Conservation (phyloP, 2,329 filamentous ascomycete species). For the Bimuria novae-zelandiae region DNA sequence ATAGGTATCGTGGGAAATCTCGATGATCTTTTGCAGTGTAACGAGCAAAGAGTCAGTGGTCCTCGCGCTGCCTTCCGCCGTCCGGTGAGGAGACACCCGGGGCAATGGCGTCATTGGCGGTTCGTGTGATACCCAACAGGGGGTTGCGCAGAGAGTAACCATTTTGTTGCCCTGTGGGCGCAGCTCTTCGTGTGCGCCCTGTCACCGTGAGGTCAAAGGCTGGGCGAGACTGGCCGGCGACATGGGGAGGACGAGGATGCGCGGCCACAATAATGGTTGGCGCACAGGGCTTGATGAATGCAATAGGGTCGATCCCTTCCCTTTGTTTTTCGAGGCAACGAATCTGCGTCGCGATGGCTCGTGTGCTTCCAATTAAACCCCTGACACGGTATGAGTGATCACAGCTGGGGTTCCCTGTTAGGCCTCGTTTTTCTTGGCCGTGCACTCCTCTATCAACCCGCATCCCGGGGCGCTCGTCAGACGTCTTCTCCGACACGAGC, state of each 20-base stretch:
- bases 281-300: background rate
- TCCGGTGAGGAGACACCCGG: background rate
- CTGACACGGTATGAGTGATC: slow-evolving; percentile 20
- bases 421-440: slow-evolving; percentile 16
- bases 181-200: slow-evolving; percentile 2
- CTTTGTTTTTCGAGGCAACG: slow-evolving; percentile 31
- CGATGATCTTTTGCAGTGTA: background rate
- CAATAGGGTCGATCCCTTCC: slow-evolving; percentile 4
- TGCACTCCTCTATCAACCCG: slow-evolving; percentile 25
- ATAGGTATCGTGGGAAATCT: background rate
- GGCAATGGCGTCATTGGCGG: background rate
- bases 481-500: slow-evolving; percentile 37
- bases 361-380: background rate
- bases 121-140: background rate
- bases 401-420: slow-evolving; percentile 35
- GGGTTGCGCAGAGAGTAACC: background rate
- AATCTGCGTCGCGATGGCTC: slow-evolving; percentile 23
- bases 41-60: background rate
- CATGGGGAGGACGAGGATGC: background rate
- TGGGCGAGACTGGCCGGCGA: slow-evolving; percentile 6
- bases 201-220: background rate
- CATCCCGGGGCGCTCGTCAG: slow-evolving; percentile 27
- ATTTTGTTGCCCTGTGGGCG: slow-evolving; percentile 6
- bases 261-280: background rate
- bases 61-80: background rate